Conservation (phyloP, 2,329 filamentous ascomycete genomes). For the Calonectria henricotiae region DNA sequence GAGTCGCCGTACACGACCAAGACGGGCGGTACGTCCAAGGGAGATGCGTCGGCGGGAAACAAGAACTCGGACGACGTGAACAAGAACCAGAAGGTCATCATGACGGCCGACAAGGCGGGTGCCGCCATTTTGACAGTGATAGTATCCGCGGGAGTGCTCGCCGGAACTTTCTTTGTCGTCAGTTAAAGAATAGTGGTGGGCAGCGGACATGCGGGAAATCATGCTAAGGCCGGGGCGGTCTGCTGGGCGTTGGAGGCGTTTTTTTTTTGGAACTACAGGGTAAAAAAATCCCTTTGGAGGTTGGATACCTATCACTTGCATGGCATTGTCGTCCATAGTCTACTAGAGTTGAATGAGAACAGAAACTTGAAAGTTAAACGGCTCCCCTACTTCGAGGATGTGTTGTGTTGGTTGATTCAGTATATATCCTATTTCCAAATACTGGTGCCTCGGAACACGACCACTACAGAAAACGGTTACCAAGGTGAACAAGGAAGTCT, state of each 20-base stretch:
- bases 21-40: slow-evolving; percentile 74
- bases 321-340: slow-evolving; percentile 2
- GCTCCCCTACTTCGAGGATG: neutral
- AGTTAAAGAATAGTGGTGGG: neutral
- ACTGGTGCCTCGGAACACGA: too few relatives aligned
- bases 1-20: slow-evolving; percentile 66
- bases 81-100: slow-evolving; percentile 59
- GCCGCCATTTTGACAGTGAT: slow-evolving; percentile 72
- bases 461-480: too few relatives aligned
- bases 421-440: too few relatives aligned
- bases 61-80: slow-evolving; percentile 51
- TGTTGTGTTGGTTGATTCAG: neutral
- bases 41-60: slow-evolving; percentile 66
- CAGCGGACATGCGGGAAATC: neutral
- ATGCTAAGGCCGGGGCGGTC: slow-evolving; percentile 3
- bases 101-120: slow-evolving; percentile 68
- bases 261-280: slow-evolving; percentile 4
- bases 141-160: slow-evolving; percentile 66
- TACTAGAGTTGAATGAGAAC: slow-evolving; percentile 24
- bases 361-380: neutral
- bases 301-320: slow-evolving; percentile 11
- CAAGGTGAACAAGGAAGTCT: too few relatives aligned
- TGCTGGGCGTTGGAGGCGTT: slow-evolving; percentile 22
- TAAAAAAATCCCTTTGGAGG: neutral
- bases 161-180: slow-evolving; percentile 66